phyloP scores from a whole-genome alignment of 2,329 filamentous ascomycete genomes.

The Juglanconis oblonga region DNA sequence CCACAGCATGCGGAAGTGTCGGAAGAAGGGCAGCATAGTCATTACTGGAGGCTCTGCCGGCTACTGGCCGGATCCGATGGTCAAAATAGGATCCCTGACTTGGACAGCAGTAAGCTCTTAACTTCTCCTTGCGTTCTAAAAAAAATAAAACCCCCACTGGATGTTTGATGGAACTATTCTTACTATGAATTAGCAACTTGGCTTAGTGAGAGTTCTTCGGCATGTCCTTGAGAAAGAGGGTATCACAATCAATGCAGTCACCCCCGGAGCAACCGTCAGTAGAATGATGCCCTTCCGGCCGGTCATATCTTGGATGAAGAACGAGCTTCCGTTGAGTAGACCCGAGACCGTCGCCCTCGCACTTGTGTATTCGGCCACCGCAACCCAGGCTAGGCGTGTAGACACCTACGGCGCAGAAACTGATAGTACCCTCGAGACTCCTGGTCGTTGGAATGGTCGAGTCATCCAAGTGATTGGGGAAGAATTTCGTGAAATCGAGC shows the following conservation, averaged over 20 bases:
- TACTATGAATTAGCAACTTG: neutral
- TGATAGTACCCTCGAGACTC: neutral
- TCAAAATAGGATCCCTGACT: neutral
- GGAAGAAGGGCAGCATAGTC: neutral
- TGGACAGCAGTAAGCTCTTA: neutral
- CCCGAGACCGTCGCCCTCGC: neutral
- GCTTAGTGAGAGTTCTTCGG: neutral
- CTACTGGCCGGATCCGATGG: constrained; percentile 1
- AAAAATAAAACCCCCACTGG: neutral
- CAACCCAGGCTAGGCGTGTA: neutral
- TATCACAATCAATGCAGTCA: constrained; percentile 1
- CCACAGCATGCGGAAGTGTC: neutral
- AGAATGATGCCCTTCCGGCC: constrained; percentile 1
- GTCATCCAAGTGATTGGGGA: constrained; percentile 5
- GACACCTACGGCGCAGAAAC: neutral
- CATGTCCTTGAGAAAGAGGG: neutral
- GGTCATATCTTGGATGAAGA: constrained; percentile 2
- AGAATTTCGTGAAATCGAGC: neutral
- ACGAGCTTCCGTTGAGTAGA: neutral
- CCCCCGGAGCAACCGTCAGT: neutral
- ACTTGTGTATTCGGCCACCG: neutral
- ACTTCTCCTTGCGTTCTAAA: neutral
- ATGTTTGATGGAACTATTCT: neutral
- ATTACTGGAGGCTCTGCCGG: neutral
- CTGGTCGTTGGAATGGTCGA: constrained; percentile 4